Conservation (phyloP, 2,329 filamentous ascomycete genomes). For the Clonostachys chloroleuca region DNA sequence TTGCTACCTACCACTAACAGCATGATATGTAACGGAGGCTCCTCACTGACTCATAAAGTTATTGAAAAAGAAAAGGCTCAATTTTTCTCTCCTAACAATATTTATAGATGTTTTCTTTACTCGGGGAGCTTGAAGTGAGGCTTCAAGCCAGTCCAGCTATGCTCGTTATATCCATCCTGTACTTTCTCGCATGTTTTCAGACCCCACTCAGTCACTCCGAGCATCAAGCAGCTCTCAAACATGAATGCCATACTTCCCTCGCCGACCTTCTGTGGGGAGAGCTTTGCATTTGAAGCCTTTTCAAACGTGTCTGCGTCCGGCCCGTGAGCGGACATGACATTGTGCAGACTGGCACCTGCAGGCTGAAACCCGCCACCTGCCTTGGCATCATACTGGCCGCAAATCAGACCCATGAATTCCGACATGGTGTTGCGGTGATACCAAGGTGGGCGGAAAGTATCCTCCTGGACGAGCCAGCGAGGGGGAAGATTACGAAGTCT, state of each 20-base stretch:
- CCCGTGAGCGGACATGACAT: conserved; percentile 65
- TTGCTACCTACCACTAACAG: too few relatives aligned
- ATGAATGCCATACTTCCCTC: conserved; percentile 62
- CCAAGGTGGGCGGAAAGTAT: conserved; percentile 70
- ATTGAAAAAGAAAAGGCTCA: too few relatives aligned
- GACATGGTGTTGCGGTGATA: conserved; percentile 68
- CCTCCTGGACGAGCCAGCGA: conserved; percentile 64
- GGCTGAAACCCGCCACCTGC: conserved; percentile 52
- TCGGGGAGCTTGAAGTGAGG: neutral
- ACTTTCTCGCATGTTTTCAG: conserved; percentile 52
- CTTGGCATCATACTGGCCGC: conserved; percentile 58
- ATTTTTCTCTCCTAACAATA: neutral
- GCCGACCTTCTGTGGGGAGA: conserved; percentile 56
- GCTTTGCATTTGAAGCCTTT: conserved; percentile 47
- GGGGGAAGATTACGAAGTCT: conserved; percentile 75
- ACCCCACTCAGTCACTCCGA: conserved; percentile 70
- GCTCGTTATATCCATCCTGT: conserved; percentile 65
- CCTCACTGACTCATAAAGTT: too few relatives aligned
- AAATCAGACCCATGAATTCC: conserved; percentile 60
- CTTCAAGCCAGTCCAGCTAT: conserved; percentile 56
- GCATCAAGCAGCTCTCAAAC: conserved; percentile 66
- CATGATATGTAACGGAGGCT: too few relatives aligned
- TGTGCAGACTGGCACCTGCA: conserved; percentile 58
- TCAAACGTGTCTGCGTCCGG: conserved; percentile 54
- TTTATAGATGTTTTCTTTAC: neutral